Conservation (phyloP, 768 basidiomycete species). For the Hygrophoropsis aurantiaca region DNA sequence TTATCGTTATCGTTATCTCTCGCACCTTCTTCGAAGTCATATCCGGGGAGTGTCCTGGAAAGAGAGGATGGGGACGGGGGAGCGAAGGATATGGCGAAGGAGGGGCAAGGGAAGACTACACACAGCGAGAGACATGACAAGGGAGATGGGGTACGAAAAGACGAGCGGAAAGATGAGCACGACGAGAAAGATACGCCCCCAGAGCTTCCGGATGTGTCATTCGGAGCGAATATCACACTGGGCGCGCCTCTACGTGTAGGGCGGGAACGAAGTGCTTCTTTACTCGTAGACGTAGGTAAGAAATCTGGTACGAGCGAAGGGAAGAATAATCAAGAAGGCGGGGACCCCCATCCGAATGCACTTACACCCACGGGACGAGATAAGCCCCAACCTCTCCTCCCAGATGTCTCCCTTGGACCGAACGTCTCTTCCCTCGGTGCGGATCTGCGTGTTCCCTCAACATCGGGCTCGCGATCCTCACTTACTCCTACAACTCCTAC, state of each 20-base stretch:
- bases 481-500: background rate
- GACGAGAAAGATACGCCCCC: background rate
- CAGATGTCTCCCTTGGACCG: constrained; percentile 11
- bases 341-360: too few relatives aligned
- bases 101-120: constrained; percentile 1
- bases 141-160: too few relatives aligned
- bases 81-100: constrained; percentile 6
- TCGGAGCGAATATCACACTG: constrained; percentile 18
- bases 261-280: too few relatives aligned
- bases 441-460: constrained; percentile 1
- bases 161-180: background rate
- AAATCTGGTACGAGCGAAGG: too few relatives aligned
- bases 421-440: constrained; percentile 12
- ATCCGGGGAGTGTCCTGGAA: too few relatives aligned
- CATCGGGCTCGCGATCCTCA: background rate
- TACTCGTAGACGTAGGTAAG: too few relatives aligned
- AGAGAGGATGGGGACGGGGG: constrained; percentile 2
- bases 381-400: constrained; percentile 10
- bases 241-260: constrained; percentile 6
- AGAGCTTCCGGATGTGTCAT: constrained; percentile 14
- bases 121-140: too few relatives aligned
- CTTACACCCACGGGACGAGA: too few relatives aligned
- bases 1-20: too few relatives aligned
- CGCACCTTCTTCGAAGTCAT: too few relatives aligned
- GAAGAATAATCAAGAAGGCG: too few relatives aligned